Evolutionary conservation across 2,329 filamentous ascomycete genomes (phyloP).

Genomic region (Aureobasidium sp.): DNA sequence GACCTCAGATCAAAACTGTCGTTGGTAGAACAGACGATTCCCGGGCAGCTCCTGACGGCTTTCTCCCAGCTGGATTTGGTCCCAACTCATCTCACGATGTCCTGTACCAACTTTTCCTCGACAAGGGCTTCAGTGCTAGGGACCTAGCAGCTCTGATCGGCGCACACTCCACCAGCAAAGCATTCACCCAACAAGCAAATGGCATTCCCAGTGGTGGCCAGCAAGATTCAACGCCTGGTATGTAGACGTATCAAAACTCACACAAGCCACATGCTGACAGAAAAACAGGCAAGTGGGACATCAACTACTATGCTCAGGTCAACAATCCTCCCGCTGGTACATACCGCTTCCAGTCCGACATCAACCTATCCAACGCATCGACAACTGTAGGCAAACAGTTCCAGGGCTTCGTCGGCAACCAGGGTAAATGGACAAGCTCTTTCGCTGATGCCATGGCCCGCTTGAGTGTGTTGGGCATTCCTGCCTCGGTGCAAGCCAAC

Average conservation of each 20-base stretch:
- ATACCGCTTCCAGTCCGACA: slow-evolving; percentile 28
- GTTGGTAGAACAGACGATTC: slow-evolving; percentile 43
- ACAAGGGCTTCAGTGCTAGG: slow-evolving; percentile 44
- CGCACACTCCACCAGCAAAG: slow-evolving; percentile 46
- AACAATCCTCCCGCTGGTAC: slow-evolving; percentile 22
- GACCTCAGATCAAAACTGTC: slow-evolving; percentile 45
- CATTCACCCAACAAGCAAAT: slow-evolving; percentile 31
- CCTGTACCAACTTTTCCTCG: slow-evolving; percentile 42
- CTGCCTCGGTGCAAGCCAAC: slow-evolving; percentile 5
- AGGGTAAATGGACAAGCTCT: slow-evolving; percentile 26
- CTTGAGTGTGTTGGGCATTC: slow-evolving; percentile 22
- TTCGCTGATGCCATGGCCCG: slow-evolving; percentile 20
- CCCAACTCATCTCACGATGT: slow-evolving; percentile 31
- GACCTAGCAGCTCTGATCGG: slow-evolving; percentile 51
- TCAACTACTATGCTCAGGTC: slow-evolving; percentile 39
- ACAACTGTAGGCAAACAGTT: slow-evolving; percentile 30
- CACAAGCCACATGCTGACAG: slow-evolving; percentile 20
- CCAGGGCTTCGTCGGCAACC: slow-evolving; percentile 28
- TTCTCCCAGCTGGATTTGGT: slow-evolving; percentile 40
- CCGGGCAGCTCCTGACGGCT: slow-evolving; percentile 35
- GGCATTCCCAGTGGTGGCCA: slow-evolving; percentile 30
- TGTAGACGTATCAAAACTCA: too few species aligned
- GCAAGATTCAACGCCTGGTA: slow-evolving; percentile 38
- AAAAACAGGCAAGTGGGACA: slow-evolving; percentile 41
- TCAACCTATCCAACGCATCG: slow-evolving; percentile 25